phyloP scores from a whole-genome alignment of 441 rosid species.

The Viola pubescens region DNA sequence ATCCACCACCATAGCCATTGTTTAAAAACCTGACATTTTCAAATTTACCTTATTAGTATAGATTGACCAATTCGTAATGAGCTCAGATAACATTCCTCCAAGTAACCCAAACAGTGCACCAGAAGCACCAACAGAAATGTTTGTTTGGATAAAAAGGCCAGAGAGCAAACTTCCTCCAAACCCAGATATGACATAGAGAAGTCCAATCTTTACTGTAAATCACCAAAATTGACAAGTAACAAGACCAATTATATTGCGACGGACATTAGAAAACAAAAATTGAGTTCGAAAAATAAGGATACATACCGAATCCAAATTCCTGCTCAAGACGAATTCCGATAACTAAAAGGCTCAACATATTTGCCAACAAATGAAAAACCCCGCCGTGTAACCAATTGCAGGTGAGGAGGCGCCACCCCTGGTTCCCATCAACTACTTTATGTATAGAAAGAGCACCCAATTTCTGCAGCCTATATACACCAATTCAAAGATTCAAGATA shows the following conservation, averaged over 20 bases:
- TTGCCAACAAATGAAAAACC: slow-evolving; percentile 65
- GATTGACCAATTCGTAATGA: slow-evolving; percentile 80
- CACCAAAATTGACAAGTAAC: not conserved
- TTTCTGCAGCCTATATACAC: slow-evolving; percentile 45
- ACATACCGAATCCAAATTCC: slow-evolving; percentile 83
- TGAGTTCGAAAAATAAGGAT: not conserved
- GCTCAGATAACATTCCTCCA: slow-evolving; percentile 89
- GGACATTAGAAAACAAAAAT: no score
- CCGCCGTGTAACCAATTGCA: slow-evolving; percentile 93
- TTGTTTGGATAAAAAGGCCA: slow-evolving; percentile 66
- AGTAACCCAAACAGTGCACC: slow-evolving; percentile 88
- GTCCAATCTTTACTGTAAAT: slow-evolving; percentile 53
- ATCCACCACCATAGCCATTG: not conserved
- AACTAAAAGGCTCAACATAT: slow-evolving; percentile 72
- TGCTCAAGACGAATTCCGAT: slow-evolving; percentile 85
- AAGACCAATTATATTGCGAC: no score
- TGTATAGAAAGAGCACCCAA: slow-evolving; percentile 62
- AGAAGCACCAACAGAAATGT: slow-evolving; percentile 85
- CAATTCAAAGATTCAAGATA: slow-evolving; percentile 9
- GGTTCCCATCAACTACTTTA: slow-evolving; percentile 48
- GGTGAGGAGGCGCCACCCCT: slow-evolving; percentile 71
- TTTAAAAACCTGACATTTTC: slow-evolving; percentile 1
- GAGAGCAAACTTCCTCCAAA: slow-evolving; percentile 88
- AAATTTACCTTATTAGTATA: slow-evolving; percentile 59
- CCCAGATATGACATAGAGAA: slow-evolving; percentile 71